Percentiles rank a stretch among this genome's conserved stretches.
phyloP scores from a whole-genome alignment of 2,329 filamentous ascomycete species.

The Xylaria polymorpha region DNA sequence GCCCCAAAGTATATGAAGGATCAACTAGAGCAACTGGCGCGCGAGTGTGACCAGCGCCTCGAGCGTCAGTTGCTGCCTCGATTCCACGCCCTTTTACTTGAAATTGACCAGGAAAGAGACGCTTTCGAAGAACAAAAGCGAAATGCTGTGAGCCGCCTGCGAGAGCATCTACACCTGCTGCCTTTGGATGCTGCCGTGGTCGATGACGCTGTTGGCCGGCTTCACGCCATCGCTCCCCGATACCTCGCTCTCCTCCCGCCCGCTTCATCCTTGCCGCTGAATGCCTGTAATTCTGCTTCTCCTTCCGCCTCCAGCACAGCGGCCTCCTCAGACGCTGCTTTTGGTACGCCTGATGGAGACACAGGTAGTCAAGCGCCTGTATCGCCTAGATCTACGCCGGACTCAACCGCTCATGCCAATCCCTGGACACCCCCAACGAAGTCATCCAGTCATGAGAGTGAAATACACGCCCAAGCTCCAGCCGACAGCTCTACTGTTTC shows the following conservation, averaged over 20 bases:
- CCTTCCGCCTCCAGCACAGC: conserved; percentile 3
- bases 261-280: conserved; percentile 41
- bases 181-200: conserved; percentile 41
- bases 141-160: conserved; percentile 41
- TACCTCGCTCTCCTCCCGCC: conserved; percentile 43
- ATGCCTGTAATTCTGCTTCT: conserved; percentile 32
- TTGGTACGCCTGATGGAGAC: neutral
- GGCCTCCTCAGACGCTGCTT: neutral
- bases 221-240: conserved; percentile 41
- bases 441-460: conserved; percentile 34
- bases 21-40: conserved; percentile 44
- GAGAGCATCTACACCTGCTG: conserved; percentile 42
- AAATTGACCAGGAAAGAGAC: conserved; percentile 45
- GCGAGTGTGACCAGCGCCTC: conserved; percentile 44
- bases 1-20: conserved; percentile 45
- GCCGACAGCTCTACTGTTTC: conserved; percentile 33
- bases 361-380: neutral
- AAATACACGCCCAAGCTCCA: conserved; percentile 37
- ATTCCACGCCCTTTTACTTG: conserved; percentile 42
- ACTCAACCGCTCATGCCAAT: neutral
- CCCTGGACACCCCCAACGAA: conserved; percentile 28
- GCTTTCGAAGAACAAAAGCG: conserved; percentile 45
- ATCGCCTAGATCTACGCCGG: conserved; percentile 10
- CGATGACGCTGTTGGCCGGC: conserved; percentile 40
- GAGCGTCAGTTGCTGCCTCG: conserved; percentile 45